phyloP scores from a whole-genome alignment of 192 early-diverging fungal genomes.

The Borealophlyctis nickersoniae region DNA sequence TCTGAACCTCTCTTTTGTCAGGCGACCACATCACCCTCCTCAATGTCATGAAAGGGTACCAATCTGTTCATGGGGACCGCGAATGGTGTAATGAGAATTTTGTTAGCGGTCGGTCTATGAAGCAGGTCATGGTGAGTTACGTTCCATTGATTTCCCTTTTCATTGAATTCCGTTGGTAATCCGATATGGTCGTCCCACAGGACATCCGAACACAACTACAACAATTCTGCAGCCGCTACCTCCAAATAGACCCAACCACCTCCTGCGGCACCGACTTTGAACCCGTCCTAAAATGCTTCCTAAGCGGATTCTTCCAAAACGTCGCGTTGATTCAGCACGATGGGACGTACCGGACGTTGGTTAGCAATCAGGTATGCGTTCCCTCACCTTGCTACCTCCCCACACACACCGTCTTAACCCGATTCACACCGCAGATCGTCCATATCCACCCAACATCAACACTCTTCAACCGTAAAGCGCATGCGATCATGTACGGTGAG shows the following conservation, averaged over 20 bases:
- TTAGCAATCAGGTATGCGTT: constrained; percentile 55
- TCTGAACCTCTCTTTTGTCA: neutral
- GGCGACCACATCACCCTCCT: constrained; percentile 90
- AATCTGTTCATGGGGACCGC: constrained; percentile 70
- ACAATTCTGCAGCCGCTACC: constrained; percentile 64
- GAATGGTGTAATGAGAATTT: constrained; percentile 93
- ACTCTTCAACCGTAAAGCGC: constrained; percentile 74
- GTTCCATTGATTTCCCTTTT: neutral
- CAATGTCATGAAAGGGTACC: constrained; percentile 78
- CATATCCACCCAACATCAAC: constrained; percentile 86
- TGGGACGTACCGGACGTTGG: constrained; percentile 76
- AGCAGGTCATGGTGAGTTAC: constrained; percentile 79
- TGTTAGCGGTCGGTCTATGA: constrained; percentile 81
- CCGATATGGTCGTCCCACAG: no score
- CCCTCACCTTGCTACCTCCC: neutral
- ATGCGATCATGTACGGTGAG: constrained; percentile 86
- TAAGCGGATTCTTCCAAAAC: constrained; percentile 88
- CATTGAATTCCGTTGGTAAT: no score
- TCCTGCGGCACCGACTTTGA: constrained; percentile 75
- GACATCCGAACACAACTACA: constrained; percentile 86
- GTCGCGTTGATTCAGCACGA: constrained; percentile 83
- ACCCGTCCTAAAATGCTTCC: constrained; percentile 75
- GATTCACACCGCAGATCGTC: constrained; percentile 50
- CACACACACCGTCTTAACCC: neutral
- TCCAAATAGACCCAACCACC: constrained; percentile 59